Conservation (phyloP, 164 flowering plant genomes). For the Vitis riparia region DNA sequence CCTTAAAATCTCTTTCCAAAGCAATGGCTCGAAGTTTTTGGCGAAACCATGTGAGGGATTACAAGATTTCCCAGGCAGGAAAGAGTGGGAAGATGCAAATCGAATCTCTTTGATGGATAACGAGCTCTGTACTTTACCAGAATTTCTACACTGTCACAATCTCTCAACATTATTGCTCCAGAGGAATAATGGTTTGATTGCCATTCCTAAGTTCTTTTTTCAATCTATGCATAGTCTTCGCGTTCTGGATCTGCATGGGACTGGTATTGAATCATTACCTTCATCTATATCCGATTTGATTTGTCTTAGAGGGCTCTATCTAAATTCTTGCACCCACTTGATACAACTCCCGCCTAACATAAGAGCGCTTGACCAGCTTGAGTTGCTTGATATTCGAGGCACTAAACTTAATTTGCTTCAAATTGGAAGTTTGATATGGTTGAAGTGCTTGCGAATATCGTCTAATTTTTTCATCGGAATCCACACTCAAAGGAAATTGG, state of each 20-base stretch:
- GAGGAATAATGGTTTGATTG: constrained; percentile 1
- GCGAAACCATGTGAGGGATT: background rate
- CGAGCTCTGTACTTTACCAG: background rate
- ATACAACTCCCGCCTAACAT: constrained; percentile 5
- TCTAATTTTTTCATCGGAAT: background rate
- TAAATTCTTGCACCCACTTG: constrained; percentile 7
- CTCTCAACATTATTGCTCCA: constrained; percentile 16
- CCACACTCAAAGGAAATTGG: background rate
- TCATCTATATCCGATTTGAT: constrained; percentile 7
- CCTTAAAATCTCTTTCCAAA: background rate
- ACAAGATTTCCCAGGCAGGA: background rate
- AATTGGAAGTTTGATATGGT: background rate
- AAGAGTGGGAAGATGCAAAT: background rate
- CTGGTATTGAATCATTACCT: constrained; percentile 15
- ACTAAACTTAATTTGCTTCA: background rate
- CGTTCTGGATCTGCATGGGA: constrained; percentile 14
- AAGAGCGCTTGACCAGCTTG: background rate
- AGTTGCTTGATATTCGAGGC: constrained; percentile 12
- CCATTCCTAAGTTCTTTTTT: constrained; percentile 19
- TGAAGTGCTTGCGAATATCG: constrained; percentile 15
- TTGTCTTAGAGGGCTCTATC: constrained; percentile 7
- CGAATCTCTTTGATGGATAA: constrained; percentile 5
- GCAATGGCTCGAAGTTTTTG: background rate
- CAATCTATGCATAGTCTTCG: constrained; percentile 10
- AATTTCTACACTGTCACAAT: background rate